Evolutionary conservation across 2,329 filamentous ascomycete genomes (phyloP), one percentile per base, ranked within the genome.

Genomic region (Phyllosticta paracitricarpa): DNA sequence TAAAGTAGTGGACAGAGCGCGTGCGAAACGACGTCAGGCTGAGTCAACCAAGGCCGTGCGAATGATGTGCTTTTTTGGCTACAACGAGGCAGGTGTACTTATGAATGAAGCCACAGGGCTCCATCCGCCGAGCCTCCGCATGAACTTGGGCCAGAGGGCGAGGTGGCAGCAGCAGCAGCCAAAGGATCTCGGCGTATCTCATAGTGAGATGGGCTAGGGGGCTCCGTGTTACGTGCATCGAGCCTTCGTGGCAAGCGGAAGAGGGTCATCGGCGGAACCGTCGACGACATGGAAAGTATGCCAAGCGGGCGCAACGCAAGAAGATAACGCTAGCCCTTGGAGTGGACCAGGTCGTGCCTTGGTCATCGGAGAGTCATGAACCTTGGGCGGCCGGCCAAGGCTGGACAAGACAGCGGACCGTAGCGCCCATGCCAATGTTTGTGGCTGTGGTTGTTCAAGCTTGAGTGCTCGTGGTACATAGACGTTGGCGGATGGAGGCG

Each of bases 351-450:
- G 14, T 48, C 40, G 14, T 48, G 40, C 40, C 17, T 48, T 48
- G 40, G 14, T 48, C 40, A 48, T 48, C 40, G 40, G 40, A 48
- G 40, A 48, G 40, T 48, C 40, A 48, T 48, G n/a, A n/a, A 48
- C 40, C 17, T 48, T n/a, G 57, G 57, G 53, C 51, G 52, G 51
- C 30, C 33, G 10, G 58, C 58, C 58, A 61, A 61, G 58, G 40
- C 59, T 51, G 51, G 60, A 55, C 51, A 62, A 58, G 60, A 55
- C 33, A 53, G 60, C 60, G 60, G 60, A 62, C 55, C 56, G 60
- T 56, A 55, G 19, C 30, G 56, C 60, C 51, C 55, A 62, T 62
- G 60, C 60, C 51, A 62, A 58, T 51, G 51, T 62, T 24, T 55
- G 60, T 62, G 56, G 60, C 60, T 62, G 60, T 55, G 60, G 19